Evolutionary conservation across 169 alveolate genomes (phyloP), one percentile per base, ranked within the genome.

Genomic region (Neospora caninum): DNA sequence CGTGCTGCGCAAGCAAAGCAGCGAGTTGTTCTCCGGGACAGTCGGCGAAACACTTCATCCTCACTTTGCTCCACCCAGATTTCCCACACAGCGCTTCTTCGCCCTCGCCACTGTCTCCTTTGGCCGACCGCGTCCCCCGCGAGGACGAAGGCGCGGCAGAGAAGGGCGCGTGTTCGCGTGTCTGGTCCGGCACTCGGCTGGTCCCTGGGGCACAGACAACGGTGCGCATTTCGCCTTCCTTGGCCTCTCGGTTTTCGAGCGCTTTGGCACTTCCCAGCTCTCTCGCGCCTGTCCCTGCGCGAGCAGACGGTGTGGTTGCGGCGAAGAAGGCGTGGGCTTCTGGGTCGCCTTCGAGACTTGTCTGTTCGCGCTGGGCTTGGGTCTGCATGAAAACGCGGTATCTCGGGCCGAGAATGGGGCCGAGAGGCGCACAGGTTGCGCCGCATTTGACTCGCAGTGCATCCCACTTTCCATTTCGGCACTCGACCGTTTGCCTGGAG

Each of bases 391-490:
- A 36, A 18, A 82, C 89, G 29, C 41, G 69, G 38, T 82, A 82
- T 20, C 64, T 36, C 38, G 43, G n/a, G 67, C 89, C 89, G 53
- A 82, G 73, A 31, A 88, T 39, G 27, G 95, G 95, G 54, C 92
- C 92, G 45, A 92, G 92, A 7, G 97, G 97, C 16, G 96, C 95
- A 34, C 97, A 96, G 16, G 94, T 38, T 31, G 97, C 93, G 0
- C 96, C 96, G 82, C 97, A 96, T 10, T 91, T 93, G 54, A 96
- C 94, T n/a, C 41, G 88, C 45, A 96, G 73, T 27, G 96, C 93
- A 54, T 94, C 96, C 97, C 97, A 96, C 31, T 86, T 78, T 42
- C 97, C 97, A 22, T 88, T 94, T 1, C 80, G 45, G 80, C 97
- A 96, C 67, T 86, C 82, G 93, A 96, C 88, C n/a, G 93, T 88